Base-by-base conservation (phyloP, 2,329 filamentous ascomycete species). In the Mollisia scopiformis region DNA sequence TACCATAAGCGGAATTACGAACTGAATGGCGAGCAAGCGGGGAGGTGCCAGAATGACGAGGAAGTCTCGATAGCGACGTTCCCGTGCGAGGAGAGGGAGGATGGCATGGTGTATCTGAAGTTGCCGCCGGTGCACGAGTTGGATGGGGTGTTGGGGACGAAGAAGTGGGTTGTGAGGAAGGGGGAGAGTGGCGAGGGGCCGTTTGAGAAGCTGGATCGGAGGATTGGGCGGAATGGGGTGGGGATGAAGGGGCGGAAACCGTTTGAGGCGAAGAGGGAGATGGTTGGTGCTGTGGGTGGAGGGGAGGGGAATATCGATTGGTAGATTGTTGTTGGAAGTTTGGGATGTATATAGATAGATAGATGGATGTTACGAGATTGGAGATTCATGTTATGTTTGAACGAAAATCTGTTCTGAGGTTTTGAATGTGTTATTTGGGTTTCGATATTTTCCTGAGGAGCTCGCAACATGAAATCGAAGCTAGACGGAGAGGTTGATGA, bases 1-100 rank as follows among this genome's bases (percentile, higher is more conserved):
- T 87, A 89, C 75, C 93, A 96, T 80, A 97, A 97, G 80, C 87
- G 92, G 67, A 96, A 96, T 78, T 97, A 90, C 74, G 87, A 92
- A 72, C 85, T 96, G 46, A 82, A 81, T 39, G 88, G 87, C 43
- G 79, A 82, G 30, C 78, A 86, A 54, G 83, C 85, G 0, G 92
- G 92, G 1, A 81, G 84, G 19, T 96, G 93, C 76, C 85, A 83
- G 55, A 94, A 89, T 72, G 92, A 96, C 74, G 81, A 84, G 33
- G 81, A 81, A 21, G 82, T 95, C 65, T 92, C 88, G 67, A 93
- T 97, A 69, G 92, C 92, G 3, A 93, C 89, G 0, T 97, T 97
- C 74, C 84, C 84, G 0, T 87, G 86, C 4, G 90, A 96, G 75
- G 89, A 89, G 73, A 80, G 92, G 1, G 82, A 81, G 0, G 92